Evolutionary conservation across 306 rosid species (phyloP), one percentile per base, ranked within the genome.

Genomic region (Pyrus bretschneideri): DNA sequence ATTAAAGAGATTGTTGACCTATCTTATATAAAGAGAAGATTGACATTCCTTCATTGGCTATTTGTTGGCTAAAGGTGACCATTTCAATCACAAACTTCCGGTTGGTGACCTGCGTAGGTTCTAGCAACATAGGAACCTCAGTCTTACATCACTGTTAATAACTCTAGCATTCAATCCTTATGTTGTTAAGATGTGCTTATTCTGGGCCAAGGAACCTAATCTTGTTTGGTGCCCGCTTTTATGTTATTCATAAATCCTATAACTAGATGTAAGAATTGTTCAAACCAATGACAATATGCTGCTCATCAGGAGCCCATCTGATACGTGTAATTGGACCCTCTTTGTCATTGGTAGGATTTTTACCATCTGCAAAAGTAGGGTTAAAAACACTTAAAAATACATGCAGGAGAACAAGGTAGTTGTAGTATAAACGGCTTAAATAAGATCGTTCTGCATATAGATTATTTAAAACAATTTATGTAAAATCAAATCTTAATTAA

Each of bases 281-380:
- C 65, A 92, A 81, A 40, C 95, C 97, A 75, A 92, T 1, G 11
- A 89, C 93, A 35, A 6, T 6, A 35, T 84, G 90, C 4, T 79
- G 81, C 4, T 91, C 95, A 82, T 89, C 89, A 13, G 86, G 86
- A 8, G 97, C 89, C 97, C 93, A 91, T 55, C 79, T 74, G n/a
- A 87, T 73, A 70, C 85, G 76, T 1, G 90, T 87, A 3, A 85
- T 70, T 1, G 85, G 92, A 45, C 92, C 92, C 63, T 83, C 77
- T 74, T 89, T 85, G 0, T 35, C 1, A 35, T 35, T 35, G 9
- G 40, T 35, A 35, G 40, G 40, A 35, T 35, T 35, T 35, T 35
- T 35, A 35, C 2, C 0, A 35, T 7, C 2, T 35, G 9, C 9
- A 35, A 35, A 35, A 35, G 9, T 6, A 7, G 9, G 40, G 9